Percentiles rank a stretch among this genome's conserved stretches.
Conservation (phyloP, 2,329 filamentous ascomycete species). For the Juglanconis oblonga region DNA sequence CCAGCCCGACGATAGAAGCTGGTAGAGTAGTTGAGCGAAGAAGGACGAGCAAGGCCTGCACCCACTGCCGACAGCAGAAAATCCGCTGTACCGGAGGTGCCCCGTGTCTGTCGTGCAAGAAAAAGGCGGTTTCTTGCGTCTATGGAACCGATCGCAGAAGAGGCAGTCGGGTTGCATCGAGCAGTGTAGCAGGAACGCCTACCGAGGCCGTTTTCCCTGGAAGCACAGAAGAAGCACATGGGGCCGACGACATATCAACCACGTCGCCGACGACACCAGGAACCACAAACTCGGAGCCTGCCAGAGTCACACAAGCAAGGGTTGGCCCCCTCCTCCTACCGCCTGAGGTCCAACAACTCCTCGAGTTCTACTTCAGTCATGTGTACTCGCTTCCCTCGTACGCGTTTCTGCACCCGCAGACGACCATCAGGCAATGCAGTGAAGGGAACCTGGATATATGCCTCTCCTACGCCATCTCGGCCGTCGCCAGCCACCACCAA, state of each 20-base stretch:
- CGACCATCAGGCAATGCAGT: constrained; percentile 13
- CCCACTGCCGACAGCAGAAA: constrained; percentile 15
- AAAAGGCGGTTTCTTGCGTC: constrained; percentile 10
- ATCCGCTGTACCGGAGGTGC: constrained; percentile 14
- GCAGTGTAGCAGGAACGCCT: constrained; percentile 9
- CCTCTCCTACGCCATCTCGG: constrained; percentile 12
- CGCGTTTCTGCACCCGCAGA: constrained; percentile 16
- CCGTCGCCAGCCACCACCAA: constrained; percentile 14
- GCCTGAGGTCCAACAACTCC: constrained; percentile 7
- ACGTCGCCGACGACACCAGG: constrained; percentile 13
- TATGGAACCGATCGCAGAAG: constrained; percentile 10
- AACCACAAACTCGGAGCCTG: constrained; percentile 1
- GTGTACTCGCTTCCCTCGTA: constrained; percentile 16
- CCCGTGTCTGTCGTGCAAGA: constrained; percentile 17
- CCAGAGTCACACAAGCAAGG: neutral
- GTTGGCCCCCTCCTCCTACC: neutral
- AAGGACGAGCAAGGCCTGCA: constrained; percentile 17
- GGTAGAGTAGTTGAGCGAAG: constrained; percentile 14
- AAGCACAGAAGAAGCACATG: neutral
- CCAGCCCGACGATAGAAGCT: constrained; percentile 3
- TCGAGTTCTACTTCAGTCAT: constrained; percentile 17
- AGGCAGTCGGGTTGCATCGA: constrained; percentile 1
- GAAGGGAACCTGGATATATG: constrained; percentile 11
- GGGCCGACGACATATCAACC: constrained; percentile 7
- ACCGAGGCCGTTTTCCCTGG: constrained; percentile 5